Evolutionary conservation across 345 rosid species (phyloP), one percentile per base, ranked within the genome.

Genomic region (Lepidium aucheri): DNA sequence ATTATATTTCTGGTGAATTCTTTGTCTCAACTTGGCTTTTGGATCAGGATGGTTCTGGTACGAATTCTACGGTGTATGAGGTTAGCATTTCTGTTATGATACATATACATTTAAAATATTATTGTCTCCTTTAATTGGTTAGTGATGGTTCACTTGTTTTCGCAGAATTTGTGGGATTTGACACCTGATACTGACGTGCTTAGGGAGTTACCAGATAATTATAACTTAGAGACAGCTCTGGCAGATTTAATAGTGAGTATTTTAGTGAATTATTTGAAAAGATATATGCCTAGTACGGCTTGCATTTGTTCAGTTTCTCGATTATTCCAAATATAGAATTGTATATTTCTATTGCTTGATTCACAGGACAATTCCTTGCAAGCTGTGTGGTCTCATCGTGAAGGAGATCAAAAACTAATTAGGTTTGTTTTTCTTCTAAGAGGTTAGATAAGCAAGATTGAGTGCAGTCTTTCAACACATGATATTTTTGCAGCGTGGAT

Each of bases 161-260:
- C 73, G 17, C 74, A 86, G 96, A 77, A 85, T 43, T 78, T 89
- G 91, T 89, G 93, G 93, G 93, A 89, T 70, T 65, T 89, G 70
- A 89, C 96, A 0, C 96, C 91, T 1, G 81, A 83, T 35, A 78
- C 90, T 8, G 85, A 82, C 5, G 28, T 86, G 46, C 65, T 89
- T 2, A 72, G 8, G 70, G 86, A 85, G 64, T 65, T 85, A 10
- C 96, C 91, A 0, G 86, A 83, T 50, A 91, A 80, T 7, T 85
- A 86, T 72, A 72, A 69, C 44, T 85, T 80, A 68, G 93, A 83
- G 67, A 78, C 89, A 34, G 91, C 96, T 38, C 83, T 85, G 10
- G 87, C 90, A 0, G 96, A 89, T 76, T 77, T 89, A 65, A 86
- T 86, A 30, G 93, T 83, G 77, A 76, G 86, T 70, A 50, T 39